Conservation (phyloP, 768 basidiomycete species). For the Mycena sanguinolenta region DNA sequence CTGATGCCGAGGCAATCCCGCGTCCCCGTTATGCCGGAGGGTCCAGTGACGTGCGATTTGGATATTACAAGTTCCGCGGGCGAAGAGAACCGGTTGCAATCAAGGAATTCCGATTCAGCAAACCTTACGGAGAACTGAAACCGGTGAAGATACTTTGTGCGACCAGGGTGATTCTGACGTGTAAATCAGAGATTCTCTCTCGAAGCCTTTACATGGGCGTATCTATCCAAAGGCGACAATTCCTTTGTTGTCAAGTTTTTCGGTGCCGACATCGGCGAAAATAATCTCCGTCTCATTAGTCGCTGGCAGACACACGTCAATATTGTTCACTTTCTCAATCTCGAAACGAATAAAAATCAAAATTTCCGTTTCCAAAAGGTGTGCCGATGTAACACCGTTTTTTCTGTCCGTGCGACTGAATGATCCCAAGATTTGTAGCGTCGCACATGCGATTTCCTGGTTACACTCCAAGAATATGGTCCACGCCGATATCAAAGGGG, state of each 20-base stretch:
- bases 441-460: not conserved
- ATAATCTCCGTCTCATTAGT: slow-evolving; percentile 7
- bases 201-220: slow-evolving; percentile 12
- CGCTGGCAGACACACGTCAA: not conserved
- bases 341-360: not conserved
- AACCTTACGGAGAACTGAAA: not conserved
- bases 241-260: slow-evolving; percentile 13
- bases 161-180: not conserved
- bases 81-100: not conserved
- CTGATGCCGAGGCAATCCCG: not conserved
- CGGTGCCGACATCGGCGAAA: slow-evolving; percentile 1
- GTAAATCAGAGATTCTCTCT: not conserved
- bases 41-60: not conserved
- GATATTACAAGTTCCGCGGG: not conserved
- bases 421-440: not conserved
- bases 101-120: slow-evolving; percentile 4
- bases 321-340: slow-evolving; percentile 14
- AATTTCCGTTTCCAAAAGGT: not conserved
- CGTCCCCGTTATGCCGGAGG: not conserved
- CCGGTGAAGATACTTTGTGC: not conserved
- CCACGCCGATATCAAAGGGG: slow-evolving; percentile 22
- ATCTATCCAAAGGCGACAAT: slow-evolving; percentile 7
- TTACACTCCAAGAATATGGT: slow-evolving; percentile 2
- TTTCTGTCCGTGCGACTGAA: not conserved
- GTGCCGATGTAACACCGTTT: not conserved